These are phyloP conservation scores for Kodamaea sp. DNA, from an alignment of 1,139 yeast genomes.

Conservation along the genomic window DNA sequence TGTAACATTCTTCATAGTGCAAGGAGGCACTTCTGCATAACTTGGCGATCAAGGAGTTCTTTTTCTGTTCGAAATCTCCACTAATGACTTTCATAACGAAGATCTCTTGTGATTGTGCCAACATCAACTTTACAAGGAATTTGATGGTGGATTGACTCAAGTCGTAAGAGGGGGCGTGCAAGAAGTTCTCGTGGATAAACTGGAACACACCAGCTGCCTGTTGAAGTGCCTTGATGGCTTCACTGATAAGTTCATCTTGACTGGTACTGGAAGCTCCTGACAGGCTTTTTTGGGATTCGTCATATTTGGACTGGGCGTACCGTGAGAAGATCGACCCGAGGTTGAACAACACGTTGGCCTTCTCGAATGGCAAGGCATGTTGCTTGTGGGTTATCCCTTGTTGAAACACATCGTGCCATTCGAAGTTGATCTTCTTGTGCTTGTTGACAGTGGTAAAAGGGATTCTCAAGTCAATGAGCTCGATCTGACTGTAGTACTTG, in stretches of 20 bases:
- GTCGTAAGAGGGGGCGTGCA: conserved; percentile 89
- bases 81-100: conserved; percentile 66
- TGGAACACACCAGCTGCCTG: conserved; percentile 79
- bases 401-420: conserved; percentile 79
- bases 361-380: conserved; percentile 77
- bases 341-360: conserved; percentile 81
- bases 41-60: conserved; percentile 71
- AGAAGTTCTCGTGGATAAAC: conserved; percentile 75
- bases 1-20: conserved; percentile 53
- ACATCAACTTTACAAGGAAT: conserved; percentile 63
- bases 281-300: conserved; percentile 35
- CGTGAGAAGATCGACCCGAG: conserved; percentile 38
- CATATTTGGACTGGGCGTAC: conserved; percentile 54
- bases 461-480: conserved; percentile 72
- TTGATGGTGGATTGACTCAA: conserved; percentile 67
- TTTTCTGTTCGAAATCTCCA: conserved; percentile 46
- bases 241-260: conserved; percentile 51
- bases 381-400: conserved; percentile 41
- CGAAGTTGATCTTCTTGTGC: conserved; percentile 56
- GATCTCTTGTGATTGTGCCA: conserved; percentile 89
- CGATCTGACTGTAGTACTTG: conserved; percentile 80
- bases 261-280: conserved; percentile 29
- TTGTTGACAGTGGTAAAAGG: conserved; percentile 63
- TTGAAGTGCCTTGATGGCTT: conserved; percentile 63
- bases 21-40: conserved; percentile 64